Base-by-base conservation (phyloP, 2,329 filamentous ascomycete species). In the Arthroderma sp. region DNA sequence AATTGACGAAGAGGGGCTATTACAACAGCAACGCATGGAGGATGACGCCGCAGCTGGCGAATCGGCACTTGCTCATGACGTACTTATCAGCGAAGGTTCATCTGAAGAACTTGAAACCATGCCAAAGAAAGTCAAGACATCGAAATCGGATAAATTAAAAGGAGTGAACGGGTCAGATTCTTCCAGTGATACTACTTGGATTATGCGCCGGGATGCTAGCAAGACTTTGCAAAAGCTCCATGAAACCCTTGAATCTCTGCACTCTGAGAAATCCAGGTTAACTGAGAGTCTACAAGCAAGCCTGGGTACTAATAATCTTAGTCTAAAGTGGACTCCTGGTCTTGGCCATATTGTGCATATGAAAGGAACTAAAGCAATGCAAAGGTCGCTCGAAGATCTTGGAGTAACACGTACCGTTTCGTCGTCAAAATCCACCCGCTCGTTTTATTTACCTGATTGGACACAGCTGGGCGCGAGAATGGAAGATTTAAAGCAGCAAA, bases 1-100 rank as follows among this genome's bases (percentile, higher is more conserved):
- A 2, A 95, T 98, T 58, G 93, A 98, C 65, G 93, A 97, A 72
- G 91, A 96, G 61, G 88, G 90, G 0, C 75, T 97, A n/a, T 78
- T 84, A 15, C 83, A 88, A 63, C 85, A 88, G 65, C 91, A 96
- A 65, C 81, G 85, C 37, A 79, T 85, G 1, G 84, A 93, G 63
- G 84, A 91, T 60, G 82, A 80, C 55, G 83, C 88, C 61, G 83
- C 84, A 0, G 81, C 79, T 19, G 81, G 85, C 60, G 83, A 93
- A 64, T 81, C 87, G 23, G 81, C 81, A 1, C 76, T 95, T 52
- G 88, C 88, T 4, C 81, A 90, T 67, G 80, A 86, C 58, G 80
- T 91, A 9, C 77, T 88, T 19, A 76, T 78, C 25, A 78, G 80
- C 33, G 86, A 90, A 68, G 86, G 83, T 2, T 73, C 78, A 28